Evolutionary conservation across 1,284 basidiomycete genomes (phyloP), one percentile per base, ranked within the genome.

Genomic region (Heterobasidion annosum): DNA sequence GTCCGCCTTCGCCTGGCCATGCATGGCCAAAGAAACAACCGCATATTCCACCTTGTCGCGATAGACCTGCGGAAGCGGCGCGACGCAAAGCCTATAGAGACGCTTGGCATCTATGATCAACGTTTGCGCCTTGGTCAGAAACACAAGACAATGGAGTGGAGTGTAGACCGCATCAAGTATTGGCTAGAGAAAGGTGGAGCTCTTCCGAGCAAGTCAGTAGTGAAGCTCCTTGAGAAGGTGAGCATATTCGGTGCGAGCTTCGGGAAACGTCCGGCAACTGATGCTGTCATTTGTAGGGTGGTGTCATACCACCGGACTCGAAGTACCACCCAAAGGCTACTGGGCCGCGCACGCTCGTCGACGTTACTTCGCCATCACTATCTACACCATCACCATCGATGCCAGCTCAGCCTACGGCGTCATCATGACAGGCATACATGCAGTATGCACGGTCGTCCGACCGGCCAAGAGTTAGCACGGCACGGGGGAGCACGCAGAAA

Each of bases 71-170:
- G 79, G 54, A 81, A 83, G 59, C 76, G 85, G 50, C 84, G 94
- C 40, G 83, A 98, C 67, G 93, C 88, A n/a, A 85, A 86, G 62
- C 95, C 95, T 8, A 82, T 92, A 59, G 95, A 98, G 70, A 83
- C 90, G 54, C 74, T 98, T 44, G 95, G 93, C 48, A 80, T 92
- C 54, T 97, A 91, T 72, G 81, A 95, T 68, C 93, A 93, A 16
- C 77, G 77, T 52, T 67, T 82, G 47, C 66, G 67, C 18, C 69
- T 70, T 12, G 73, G 73, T 60, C 64, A 75, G 61, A 69, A 71
- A 57, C 75, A 73, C 65, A 97, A 95, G 71, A 83, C 82, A 25
- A 75, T 98, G 53, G 83, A 90, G 65, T 97, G 93, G 93, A 92
- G 93, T 69, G 85, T 88, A 46, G 83, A 91, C 59, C 82, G 95